Percentiles rank a stretch among this genome's conserved stretches.
phyloP scores from a whole-genome alignment of 2,329 filamentous ascomycete genomes.

The Raffaelea arxii region DNA sequence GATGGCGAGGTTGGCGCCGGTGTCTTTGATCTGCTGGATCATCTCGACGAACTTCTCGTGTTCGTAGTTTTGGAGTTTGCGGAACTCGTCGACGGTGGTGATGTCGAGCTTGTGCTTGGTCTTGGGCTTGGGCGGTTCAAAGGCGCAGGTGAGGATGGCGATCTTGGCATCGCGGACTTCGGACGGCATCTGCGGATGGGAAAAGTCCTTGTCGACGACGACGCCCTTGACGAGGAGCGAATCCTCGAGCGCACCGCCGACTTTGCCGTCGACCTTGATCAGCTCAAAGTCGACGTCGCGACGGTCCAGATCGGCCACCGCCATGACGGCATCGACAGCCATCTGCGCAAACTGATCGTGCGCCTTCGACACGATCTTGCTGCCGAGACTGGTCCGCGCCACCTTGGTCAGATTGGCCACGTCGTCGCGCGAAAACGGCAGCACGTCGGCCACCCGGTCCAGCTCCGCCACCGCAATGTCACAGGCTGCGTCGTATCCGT shows the following conservation, averaged over 20 bases:
- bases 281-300: slow-evolving; percentile 98
- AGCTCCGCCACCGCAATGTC: slow-evolving; percentile 91
- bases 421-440: slow-evolving; percentile 72
- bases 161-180: slow-evolving; percentile 94
- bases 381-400: slow-evolving; percentile 88
- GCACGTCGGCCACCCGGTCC: slow-evolving; percentile 84
- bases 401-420: slow-evolving; percentile 87
- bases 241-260: slow-evolving; percentile 88
- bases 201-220: slow-evolving; percentile 99
- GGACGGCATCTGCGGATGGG: slow-evolving; percentile 96
- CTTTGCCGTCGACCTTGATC: slow-evolving; percentile 98
- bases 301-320: slow-evolving; percentile 88
- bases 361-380: slow-evolving; percentile 98
- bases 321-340: slow-evolving; percentile 91
- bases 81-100: slow-evolving; percentile 94
- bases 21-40: slow-evolving; percentile 97
- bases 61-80: slow-evolving; percentile 93
- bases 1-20: slow-evolving; percentile 92
- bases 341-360: slow-evolving; percentile 98
- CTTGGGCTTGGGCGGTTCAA: slow-evolving; percentile 98
- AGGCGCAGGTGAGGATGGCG: slow-evolving; percentile 93
- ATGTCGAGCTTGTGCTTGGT: slow-evolving; percentile 99
- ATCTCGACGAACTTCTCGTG: slow-evolving; percentile 95
- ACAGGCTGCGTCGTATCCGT: slow-evolving; percentile 95
- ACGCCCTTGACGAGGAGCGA: slow-evolving; percentile 93